Evolutionary conservation across 352 stramenopile species (phyloP).

Genomic region (Phytophthora litchii): DNA sequence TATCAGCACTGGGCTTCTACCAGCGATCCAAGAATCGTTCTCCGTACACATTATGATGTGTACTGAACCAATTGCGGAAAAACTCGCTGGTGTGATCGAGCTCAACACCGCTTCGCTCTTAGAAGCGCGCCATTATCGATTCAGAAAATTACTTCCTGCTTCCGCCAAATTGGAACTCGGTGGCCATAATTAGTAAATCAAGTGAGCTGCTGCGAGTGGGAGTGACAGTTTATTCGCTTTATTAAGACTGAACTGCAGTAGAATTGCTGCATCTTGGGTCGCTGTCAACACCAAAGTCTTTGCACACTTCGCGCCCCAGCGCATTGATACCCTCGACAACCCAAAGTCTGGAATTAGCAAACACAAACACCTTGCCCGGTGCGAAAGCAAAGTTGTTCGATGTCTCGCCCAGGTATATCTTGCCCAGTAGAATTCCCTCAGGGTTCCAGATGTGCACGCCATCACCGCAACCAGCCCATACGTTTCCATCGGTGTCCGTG

Average conservation of each 20-base stretch:
- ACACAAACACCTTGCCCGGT: conserved; percentile 26
- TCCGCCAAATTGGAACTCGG: no score
- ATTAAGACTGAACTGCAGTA: background rate
- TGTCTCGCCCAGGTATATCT: conserved; percentile 26
- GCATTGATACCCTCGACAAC: conserved; percentile 26
- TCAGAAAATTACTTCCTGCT: no score
- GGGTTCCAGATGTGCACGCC: conserved; percentile 30
- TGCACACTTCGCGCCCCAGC: conserved; percentile 27
- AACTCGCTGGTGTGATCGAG: no score
- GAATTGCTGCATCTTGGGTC: conserved; percentile 20
- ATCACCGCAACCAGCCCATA: conserved; percentile 26
- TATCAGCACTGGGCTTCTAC: no score
- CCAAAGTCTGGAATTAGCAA: conserved; percentile 18
- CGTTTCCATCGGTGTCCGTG: conserved; percentile 22
- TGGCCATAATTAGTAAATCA: no score
- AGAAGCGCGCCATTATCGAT: no score
- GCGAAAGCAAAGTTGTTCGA: conserved; percentile 30
- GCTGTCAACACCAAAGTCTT: conserved; percentile 27
- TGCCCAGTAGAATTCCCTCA: conserved; percentile 26
- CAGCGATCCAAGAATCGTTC: no score
- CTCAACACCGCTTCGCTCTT: no score
- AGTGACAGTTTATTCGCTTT: conserved; percentile 1
- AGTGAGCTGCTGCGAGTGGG: no score
- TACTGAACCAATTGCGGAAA: no score
- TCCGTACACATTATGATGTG: no score